Evolutionary conservation across 2,329 filamentous ascomycete species (phyloP).

Genomic region (Fusarium tjaetaba): DNA sequence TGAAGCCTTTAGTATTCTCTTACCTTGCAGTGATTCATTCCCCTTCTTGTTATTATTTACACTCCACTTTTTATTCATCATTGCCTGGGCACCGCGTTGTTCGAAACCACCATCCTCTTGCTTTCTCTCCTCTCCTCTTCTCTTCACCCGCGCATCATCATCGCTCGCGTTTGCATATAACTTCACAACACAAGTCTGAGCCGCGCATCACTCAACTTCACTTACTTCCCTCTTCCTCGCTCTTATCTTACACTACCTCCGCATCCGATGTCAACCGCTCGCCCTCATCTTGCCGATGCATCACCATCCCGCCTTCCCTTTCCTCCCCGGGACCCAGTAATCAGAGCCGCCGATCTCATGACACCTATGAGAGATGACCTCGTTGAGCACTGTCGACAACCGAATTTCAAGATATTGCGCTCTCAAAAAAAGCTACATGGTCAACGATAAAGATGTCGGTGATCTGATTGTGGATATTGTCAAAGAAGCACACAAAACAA

Average conservation of each 20-base stretch:
- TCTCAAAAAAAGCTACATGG: too few species aligned
- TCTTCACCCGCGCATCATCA: not conserved
- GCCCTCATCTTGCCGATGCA: not conserved
- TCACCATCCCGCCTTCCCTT: not conserved
- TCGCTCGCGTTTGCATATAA: not conserved
- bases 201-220: not conserved
- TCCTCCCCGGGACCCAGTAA: not conserved
- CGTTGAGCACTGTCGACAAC: too few species aligned
- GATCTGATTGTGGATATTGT: too few species aligned
- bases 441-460: too few species aligned
- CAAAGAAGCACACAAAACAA: too few species aligned
- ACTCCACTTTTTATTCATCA: not conserved
- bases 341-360: rapidly evolving
- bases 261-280: not conserved
- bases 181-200: not conserved
- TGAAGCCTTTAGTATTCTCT: not conserved
- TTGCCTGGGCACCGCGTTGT: not conserved
- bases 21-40: not conserved
- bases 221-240: not conserved
- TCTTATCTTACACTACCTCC: not conserved
- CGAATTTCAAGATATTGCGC: too few species aligned
- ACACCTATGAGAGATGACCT: not conserved
- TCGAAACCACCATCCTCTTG: not conserved
- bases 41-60: not conserved
- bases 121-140: not conserved